Percentiles rank a stretch among this genome's conserved stretches.
Conservation (phyloP, 768 basidiomycete species). For the Mycena rosella region DNA sequence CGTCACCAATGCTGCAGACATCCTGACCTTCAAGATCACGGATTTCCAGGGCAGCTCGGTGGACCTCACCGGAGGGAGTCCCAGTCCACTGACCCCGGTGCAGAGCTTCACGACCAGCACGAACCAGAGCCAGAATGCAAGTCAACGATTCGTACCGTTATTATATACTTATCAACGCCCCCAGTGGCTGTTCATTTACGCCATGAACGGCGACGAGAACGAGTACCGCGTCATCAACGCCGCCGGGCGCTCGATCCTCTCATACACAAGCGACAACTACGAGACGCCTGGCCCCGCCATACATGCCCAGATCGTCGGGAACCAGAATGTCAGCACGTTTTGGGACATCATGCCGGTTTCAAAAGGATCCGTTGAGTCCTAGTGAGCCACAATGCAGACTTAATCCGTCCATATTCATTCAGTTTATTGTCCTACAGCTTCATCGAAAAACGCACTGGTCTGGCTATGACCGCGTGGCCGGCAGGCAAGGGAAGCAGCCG, state of each 20-base stretch:
- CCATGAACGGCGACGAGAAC: conserved; percentile 3
- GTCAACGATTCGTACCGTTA: neutral
- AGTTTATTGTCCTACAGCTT: neutral
- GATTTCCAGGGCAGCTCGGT: conserved; percentile 19
- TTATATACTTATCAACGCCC: neutral
- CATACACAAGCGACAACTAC: neutral
- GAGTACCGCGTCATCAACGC: conserved; percentile 8
- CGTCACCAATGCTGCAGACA: conserved; percentile 6
- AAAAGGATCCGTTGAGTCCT: neutral
- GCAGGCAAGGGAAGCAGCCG: neutral
- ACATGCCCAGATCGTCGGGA: conserved; percentile 15
- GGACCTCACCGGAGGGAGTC: neutral
- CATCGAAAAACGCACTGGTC: conserved; percentile 4
- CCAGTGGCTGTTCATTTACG: conserved; percentile 21
- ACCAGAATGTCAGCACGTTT: neutral
- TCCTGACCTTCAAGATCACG: conserved; percentile 9
- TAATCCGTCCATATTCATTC: too few relatives aligned
- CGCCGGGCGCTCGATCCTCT: conserved; percentile 2
- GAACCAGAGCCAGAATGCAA: conserved; percentile 7
- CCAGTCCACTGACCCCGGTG: neutral
- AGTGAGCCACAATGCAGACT: neutral
- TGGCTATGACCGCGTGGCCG: conserved; percentile 21
- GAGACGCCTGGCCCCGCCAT: neutral
- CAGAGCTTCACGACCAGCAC: neutral
- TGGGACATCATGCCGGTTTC: conserved; percentile 2